Base-by-base conservation (phyloP, 129 eudicot genomes). In the Glebionis coronaria region DNA sequence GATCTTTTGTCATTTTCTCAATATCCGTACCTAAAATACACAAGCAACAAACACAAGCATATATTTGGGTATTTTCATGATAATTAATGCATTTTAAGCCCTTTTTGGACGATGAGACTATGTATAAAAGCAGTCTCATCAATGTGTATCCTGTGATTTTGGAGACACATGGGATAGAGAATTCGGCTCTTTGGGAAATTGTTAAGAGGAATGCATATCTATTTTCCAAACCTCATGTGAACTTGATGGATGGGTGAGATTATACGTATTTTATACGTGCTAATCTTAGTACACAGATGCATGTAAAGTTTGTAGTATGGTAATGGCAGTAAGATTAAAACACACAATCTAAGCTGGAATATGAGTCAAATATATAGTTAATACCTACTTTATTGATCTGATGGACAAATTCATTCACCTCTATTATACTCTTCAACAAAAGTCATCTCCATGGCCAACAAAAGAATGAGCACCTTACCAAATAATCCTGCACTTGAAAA, bases 201-300 rank as follows among this genome's bases (percentile, higher is more conserved):
- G 49, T 52, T 61, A 59, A 55, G 65, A 67, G 80, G 63, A 78
- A 70, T 54, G 68, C 51, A 44, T 65, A 78, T 65, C 51, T 52
- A 59, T 42, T 35, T 72, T 52, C 82, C 5, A 47, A 72, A 78
- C 75, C 63, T 67, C 67, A 46, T 60, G 29, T 44, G 61, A 50
- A 28, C 68, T 28, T 65, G 6, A 35, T 56, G 16, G 76, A 53
- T 59, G 58, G 88, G 94, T 86, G 44, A 78, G 83, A 19, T 45
- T 6, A n/a, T 35, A 35, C 9, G 10, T 35, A 20, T 35, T 9
- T 18, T 14, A 16, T 54, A 18, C 69, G 9, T 13, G 61, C 66
- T 63, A 13, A 44, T 56, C 47, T 29, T 66, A 60, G 61, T 18
- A 56, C 28, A n/a, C n/a, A 67, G 20, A 58, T 49, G n/a, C 21